Base-by-base conservation (phyloP, 2,329 filamentous ascomycete species). In the Tolypocladium sp. region DNA sequence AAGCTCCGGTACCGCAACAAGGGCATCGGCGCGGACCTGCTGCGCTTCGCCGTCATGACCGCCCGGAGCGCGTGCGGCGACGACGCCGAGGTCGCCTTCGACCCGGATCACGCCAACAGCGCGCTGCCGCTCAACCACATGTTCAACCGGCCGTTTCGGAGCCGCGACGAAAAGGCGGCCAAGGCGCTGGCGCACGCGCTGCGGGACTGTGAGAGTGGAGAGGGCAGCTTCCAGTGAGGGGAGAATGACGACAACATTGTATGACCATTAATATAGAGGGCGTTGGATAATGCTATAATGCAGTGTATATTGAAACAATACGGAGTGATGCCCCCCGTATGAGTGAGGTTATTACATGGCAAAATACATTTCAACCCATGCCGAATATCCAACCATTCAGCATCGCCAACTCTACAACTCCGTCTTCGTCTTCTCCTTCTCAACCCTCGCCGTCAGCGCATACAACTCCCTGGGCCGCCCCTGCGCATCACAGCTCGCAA, bases 71-170 rank as follows among this genome's bases (percentile, higher is more conserved):
- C 79, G 64, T 84, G 85, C 55, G 88, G 89, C 33, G 79, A 80
- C 54, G 82, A 79, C 9, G 82, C 80, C 4, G 75, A 80, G 55
- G 76, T 92, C 58, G 81, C 84, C 15, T 94, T 95, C 71, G 88
- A 87, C 4, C 73, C 78, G n/a, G 83, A 88, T 60, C 91, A 95
- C 78, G 90, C 89, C 55, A 91, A 92, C 78, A 83, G 84, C 62
- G 72, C 72, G 37, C 77, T 81, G 64, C 73, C 88, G 15, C 70
- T 90, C 49, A 82, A 82, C 35, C 74, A 76, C 55, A 70, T 82
- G 49, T 89, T 89, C 67, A 87, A 86, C 66, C 73, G 75, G 1
- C 72, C 74, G 0, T 85, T 90, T 65, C 73, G 80, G 59, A 78
- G 73, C 67, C 74, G 77, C 41, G 86, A 90, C 68, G 72, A 72